Percentiles rank a stretch among this genome's conserved stretches.
phyloP scores from a whole-genome alignment of 148 eudicot genomes.

The Fallopia convolvulus region DNA sequence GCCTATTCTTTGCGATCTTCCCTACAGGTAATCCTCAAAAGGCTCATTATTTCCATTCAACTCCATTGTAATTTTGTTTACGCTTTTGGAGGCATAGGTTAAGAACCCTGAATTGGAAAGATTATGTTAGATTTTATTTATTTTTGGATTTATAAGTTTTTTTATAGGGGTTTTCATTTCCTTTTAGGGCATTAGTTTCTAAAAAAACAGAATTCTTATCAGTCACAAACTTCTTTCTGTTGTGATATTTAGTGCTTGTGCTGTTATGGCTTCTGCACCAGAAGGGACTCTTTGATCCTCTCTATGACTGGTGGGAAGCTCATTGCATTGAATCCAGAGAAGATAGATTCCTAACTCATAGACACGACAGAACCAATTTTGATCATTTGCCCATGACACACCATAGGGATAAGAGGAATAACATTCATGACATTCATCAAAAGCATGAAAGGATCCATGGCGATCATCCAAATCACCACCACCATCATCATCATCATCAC shows the following conservation, averaged over 20 bases:
- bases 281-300: conserved; percentile 90
- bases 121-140: too few species aligned
- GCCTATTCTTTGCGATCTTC: conserved; percentile 59
- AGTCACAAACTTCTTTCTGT: not conserved
- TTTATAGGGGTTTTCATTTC: too few species aligned
- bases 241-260: conserved; percentile 45
- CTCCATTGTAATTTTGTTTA: not conserved
- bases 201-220: not conserved
- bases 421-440: conserved; percentile 27
- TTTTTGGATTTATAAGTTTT: too few species aligned
- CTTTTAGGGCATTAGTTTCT: not conserved
- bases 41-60: not conserved
- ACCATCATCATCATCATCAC: not conserved
- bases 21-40: conserved; percentile 58
- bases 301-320: conserved; percentile 93
- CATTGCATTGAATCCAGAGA: conserved; percentile 35
- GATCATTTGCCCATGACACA: conserved; percentile 13
- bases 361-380: conserved; percentile 19
- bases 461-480: conserved; percentile 31
- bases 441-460: conserved; percentile 27
- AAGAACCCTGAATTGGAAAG: too few species aligned
- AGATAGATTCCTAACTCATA: conserved; percentile 23
- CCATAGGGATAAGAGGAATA: conserved; percentile 13
- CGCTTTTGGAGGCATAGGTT: too few species aligned
- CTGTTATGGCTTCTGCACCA: conserved; percentile 91